phyloP scores from a whole-genome alignment of 495 filamentous ascomycete species.

The Podospora pseudopauciseta region DNA sequence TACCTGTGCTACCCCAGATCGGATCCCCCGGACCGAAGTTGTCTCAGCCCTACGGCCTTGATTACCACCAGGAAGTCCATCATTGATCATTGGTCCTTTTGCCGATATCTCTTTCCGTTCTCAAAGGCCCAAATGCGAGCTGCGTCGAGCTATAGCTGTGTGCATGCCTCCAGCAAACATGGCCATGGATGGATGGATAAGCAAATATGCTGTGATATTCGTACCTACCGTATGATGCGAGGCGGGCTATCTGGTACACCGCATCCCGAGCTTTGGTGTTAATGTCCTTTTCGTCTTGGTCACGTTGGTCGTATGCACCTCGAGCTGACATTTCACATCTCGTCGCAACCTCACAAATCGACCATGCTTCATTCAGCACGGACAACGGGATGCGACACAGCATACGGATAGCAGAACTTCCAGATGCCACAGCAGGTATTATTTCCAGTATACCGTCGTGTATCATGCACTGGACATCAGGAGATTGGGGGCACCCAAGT shows the following conservation, averaged over 20 bases:
- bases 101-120: background rate
- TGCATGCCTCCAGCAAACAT: background rate
- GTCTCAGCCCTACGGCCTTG: conserved; percentile 22
- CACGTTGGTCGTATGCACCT: background rate
- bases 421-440: background rate
- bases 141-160: background rate
- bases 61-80: background rate
- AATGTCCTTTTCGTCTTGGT: background rate
- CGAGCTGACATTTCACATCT: background rate
- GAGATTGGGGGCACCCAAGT: background rate
- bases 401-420: background rate
- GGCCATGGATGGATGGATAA: background rate
- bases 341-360: background rate
- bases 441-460: background rate
- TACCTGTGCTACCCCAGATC: conserved; percentile 6
- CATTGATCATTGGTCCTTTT: background rate
- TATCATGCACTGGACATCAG: background rate
- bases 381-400: background rate
- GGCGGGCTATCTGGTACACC: background rate
- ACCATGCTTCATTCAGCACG: background rate
- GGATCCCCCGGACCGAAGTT: conserved; percentile 4
- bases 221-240: background rate
- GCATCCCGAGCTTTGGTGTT: background rate
- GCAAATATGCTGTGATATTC: background rate
- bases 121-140: background rate